Base-by-base conservation (phyloP, 441 rosid genomes). In the Raphanus hybrid region DNA sequence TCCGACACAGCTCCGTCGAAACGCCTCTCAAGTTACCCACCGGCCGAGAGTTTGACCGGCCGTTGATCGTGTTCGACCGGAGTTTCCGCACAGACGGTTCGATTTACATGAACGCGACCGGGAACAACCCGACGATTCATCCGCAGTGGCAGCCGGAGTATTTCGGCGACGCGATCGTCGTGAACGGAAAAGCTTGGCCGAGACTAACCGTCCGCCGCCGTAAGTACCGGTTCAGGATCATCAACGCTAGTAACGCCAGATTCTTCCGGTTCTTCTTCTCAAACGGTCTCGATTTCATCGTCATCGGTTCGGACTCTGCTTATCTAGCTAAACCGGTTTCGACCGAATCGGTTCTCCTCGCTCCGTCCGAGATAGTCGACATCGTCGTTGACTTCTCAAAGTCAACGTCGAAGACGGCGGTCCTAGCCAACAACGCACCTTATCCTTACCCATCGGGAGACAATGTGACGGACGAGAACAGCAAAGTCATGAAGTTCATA, bases 141-240 rank as follows among this genome's bases (percentile, higher is more conserved):
- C 98, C 96, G 0, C 97, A 93, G 43, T 93, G 98, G 98, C 96
- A 86, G 62, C 98, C 98, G 0, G 97, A 93, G 59, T 93, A 91
- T 65, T 93, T 91, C 39, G 98, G 97, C 1, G 96, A 89, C 5
- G 86, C 74, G 0, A 90, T 93, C 75, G 62, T 93, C 0, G 98
- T 93, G 0, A 93, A 93, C 41, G 98, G 98, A 0, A 93, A 93
- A 78, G 96, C 92, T 0, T 93, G 98, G 98, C 98, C 98, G 0
- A 80, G 71, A 18, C 1, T 87, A 85, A 69, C 16, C 0, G 97
- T 93, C 9, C 87, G 89, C 65, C 94, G 93, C 16, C 94, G 97
- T 10, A 91, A 89, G 59, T 93, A 93, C 75, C 76, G 96, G 35
- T 89, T 93, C 39, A 86, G 97, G 2, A 85, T 93, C 57, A 89